Conservation (phyloP, 2,329 filamentous ascomycete genomes). For the Fusarium globosum region DNA sequence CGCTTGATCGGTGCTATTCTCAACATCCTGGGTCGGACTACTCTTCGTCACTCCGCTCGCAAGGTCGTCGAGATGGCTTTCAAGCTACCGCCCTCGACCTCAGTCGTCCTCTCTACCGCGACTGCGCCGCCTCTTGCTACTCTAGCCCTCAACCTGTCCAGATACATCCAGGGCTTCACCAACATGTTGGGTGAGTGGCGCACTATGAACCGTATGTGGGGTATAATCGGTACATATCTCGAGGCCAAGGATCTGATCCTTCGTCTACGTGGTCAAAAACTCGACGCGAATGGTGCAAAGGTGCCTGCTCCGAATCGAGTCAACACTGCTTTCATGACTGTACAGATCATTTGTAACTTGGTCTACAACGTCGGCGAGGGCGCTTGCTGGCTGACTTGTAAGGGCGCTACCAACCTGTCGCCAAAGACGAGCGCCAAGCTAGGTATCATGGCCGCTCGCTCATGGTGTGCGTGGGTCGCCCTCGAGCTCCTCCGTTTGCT, state of each 20-base stretch:
- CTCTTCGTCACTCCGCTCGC: constrained; percentile 64
- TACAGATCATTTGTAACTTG: constrained; percentile 75
- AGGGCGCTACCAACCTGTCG: constrained; percentile 73
- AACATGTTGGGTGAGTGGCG: constrained; percentile 76
- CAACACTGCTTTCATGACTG: constrained; percentile 67
- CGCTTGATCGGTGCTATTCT: constrained; percentile 66
- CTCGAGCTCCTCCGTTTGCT: constrained; percentile 78
- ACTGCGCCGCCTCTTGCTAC: constrained; percentile 54
- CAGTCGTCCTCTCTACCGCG: constrained; percentile 57
- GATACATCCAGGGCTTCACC: constrained; percentile 69
- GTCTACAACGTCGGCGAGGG: constrained; percentile 87
- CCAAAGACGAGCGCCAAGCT: constrained; percentile 68
- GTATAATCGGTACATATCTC: constrained; percentile 77
- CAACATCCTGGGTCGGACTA: constrained; percentile 64
- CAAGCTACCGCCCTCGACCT: constrained; percentile 62
- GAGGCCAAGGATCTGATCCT: constrained; percentile 66
- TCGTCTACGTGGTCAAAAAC: constrained; percentile 45
- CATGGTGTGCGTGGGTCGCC: constrained; percentile 82
- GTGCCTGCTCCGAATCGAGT: constrained; percentile 49
- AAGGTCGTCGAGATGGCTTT: constrained; percentile 64
- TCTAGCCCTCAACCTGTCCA: constrained; percentile 60
- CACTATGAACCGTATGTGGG: constrained; percentile 81
- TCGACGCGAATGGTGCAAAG: constrained; percentile 52
- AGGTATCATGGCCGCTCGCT: constrained; percentile 78
- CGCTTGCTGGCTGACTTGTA: constrained; percentile 77